phyloP scores from a whole-genome alignment of 2,329 filamentous ascomycete species.

The Fusarium redolens region DNA sequence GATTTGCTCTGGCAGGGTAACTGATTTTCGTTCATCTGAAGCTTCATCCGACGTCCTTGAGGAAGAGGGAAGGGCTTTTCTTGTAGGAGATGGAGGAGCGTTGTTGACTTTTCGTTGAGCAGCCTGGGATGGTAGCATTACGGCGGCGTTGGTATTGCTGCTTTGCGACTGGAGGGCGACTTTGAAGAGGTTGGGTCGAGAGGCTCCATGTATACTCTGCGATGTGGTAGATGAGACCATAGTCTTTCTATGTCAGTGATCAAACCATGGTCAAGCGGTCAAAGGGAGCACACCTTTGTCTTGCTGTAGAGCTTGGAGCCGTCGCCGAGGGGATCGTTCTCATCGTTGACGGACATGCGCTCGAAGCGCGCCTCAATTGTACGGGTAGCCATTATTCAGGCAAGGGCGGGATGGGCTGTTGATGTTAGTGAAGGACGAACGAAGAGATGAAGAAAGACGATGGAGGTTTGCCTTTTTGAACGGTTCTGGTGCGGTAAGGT shows the following conservation, averaged over 20 bases:
- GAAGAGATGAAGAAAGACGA: slow-evolving; percentile 21
- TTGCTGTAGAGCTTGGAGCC: slow-evolving; percentile 72
- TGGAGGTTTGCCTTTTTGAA: slow-evolving; percentile 25
- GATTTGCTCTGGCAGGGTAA: slow-evolving; percentile 68
- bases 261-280: not conserved
- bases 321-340: slow-evolving; percentile 75
- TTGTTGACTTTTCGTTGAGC: slow-evolving; percentile 63
- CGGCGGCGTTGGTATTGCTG: slow-evolving; percentile 71
- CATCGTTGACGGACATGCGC: slow-evolving; percentile 88
- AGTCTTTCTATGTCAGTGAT: slow-evolving; percentile 55
- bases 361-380: slow-evolving; percentile 89
- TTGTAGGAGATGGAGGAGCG: slow-evolving; percentile 61
- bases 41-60: slow-evolving; percentile 62
- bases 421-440: slow-evolving; percentile 38
- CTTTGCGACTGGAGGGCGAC: slow-evolving; percentile 84
- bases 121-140: slow-evolving; percentile 75
- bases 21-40: slow-evolving; percentile 62
- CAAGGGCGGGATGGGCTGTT: slow-evolving; percentile 13
- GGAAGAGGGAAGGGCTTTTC: slow-evolving; percentile 60
- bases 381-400: slow-evolving; percentile 73
- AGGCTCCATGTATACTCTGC: slow-evolving; percentile 64
- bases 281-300: slow-evolving; percentile 71
- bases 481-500: slow-evolving; percentile 16
- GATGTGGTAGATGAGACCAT: slow-evolving; percentile 48
- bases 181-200: slow-evolving; percentile 86